A percentile compares a stretch with the other conserved stretches of the same genome.
These are phyloP conservation scores for Zarea fungicola DNA, from an alignment of 2,329 filamentous ascomycete species.

Conservation along the genomic window DNA sequence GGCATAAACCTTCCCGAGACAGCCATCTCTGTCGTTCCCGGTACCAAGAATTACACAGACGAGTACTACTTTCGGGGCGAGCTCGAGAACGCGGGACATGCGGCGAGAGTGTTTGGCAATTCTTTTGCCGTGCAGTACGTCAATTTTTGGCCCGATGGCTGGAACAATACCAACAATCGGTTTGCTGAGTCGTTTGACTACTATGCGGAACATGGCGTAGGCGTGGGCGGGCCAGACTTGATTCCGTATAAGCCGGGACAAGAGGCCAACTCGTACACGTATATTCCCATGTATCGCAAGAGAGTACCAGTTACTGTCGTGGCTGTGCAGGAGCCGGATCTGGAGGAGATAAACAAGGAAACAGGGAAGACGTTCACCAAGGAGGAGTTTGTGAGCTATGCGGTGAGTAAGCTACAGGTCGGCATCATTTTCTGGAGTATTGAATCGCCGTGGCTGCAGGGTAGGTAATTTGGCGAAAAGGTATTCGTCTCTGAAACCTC, in stretches of 20 bases:
- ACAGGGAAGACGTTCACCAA: conserved; percentile 16
- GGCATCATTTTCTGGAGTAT: conserved; percentile 9
- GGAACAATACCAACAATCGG: conserved; percentile 13
- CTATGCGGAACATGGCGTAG: conserved; percentile 14
- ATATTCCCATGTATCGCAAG: conserved; percentile 11
- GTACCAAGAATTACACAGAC: conserved; percentile 12
- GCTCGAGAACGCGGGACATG: conserved; percentile 14
- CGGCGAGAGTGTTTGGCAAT: conserved; percentile 14
- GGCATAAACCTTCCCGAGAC: conserved; percentile 20
- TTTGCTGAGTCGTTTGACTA: conserved; percentile 14
- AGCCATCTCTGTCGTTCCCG: conserved; percentile 8
- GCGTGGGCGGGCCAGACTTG: conserved; percentile 17
- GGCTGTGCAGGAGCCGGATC: not conserved
- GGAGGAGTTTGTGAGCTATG: conserved; percentile 17
- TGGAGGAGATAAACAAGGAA: conserved; percentile 6
- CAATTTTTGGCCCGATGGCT: conserved; percentile 20
- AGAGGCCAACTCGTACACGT: conserved; percentile 16
- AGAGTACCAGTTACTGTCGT: not conserved
- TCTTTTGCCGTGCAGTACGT: conserved; percentile 19
- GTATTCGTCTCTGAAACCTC: too few species aligned
- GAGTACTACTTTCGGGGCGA: conserved; percentile 13
- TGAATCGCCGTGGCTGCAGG: conserved; percentile 1
- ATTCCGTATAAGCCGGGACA: conserved; percentile 13
- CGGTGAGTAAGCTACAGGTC: conserved; percentile 6
- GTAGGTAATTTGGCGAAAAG: too few species aligned